Evolutionary conservation across 1,139 yeast species (phyloP).

Genomic region (Debaryomyces robertsiae): DNA sequence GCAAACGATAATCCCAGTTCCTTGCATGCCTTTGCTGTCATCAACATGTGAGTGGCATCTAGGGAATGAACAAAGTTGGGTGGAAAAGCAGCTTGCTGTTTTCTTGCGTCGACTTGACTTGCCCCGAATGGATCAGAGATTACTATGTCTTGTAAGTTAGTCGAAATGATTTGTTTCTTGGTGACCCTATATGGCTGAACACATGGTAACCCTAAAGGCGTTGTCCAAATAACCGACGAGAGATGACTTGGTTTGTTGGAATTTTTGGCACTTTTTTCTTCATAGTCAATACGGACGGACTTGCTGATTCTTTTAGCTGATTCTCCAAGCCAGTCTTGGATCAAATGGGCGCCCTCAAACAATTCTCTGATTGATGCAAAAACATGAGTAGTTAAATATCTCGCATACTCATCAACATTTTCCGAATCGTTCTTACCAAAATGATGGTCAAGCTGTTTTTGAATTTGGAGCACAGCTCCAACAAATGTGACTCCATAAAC

Average conservation of each 20-base stretch:
- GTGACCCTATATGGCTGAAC: conserved; percentile 91
- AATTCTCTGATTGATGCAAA: conserved; percentile 83
- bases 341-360: conserved; percentile 89
- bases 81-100: conserved; percentile 92
- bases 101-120: conserved; percentile 81
- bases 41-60: conserved; percentile 95
- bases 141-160: conserved; percentile 81
- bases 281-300: conserved; percentile 69
- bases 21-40: conserved; percentile 85
- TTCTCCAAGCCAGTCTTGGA: conserved; percentile 95
- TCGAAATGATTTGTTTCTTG: conserved; percentile 63
- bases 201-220: conserved; percentile 90
- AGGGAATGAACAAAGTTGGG: conserved; percentile 94
- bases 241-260: conserved; percentile 59
- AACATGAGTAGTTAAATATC: conserved; percentile 76
- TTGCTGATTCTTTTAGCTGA: conserved; percentile 81
- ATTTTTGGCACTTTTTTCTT: conserved; percentile 27
- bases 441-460: conserved; percentile 56
- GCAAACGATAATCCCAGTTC: conserved; percentile 75
- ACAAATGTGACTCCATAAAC: conserved; percentile 96
- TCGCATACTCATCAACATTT: conserved; percentile 49
- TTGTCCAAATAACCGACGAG: conserved; percentile 96
- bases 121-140: conserved; percentile 84
- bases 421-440: conserved; percentile 48
- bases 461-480: conserved; percentile 90